Evolutionary conservation across 1,139 yeast species (phyloP), one percentile per base, ranked within the genome.

Genomic region (Saccharomycopsis hybrid): DNA sequence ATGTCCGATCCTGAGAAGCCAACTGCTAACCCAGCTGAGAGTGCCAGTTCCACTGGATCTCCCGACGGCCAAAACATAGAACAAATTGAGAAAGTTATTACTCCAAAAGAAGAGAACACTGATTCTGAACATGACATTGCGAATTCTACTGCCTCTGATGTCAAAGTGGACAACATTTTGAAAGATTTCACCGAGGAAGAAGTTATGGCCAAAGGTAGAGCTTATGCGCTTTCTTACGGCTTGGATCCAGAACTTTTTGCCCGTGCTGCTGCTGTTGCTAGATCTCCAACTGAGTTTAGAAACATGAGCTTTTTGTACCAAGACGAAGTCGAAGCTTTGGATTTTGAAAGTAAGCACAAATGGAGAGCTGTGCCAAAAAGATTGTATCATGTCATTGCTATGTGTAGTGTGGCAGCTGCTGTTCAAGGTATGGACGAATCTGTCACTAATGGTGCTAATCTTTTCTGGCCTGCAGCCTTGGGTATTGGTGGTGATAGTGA

Each of bases 381-480:
- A 53, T 70, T 87, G 59, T 66, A 81, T 57, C 77, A 73, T 56
- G 80, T 86, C 49, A 77, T 85, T 51, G 74, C 85, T 18, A 77
- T 86, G 63, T 84, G 90, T 41, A 84, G 95, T 4, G 77, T 87
- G 80, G 88, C 94, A 49, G 96, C 96, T 25, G 86, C 90, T 5
- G 90, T 88, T 37, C 95, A 87, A 65, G 96, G 96, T 61, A 86
- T 87, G 88, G 96, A 87, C 65, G 95, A 87, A 64, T 76, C 94
- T 1, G 95, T 86, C 27, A 77, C 85, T 53, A 85, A 86, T 60
- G 96, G 96, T 57, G 95, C 96, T 7, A 77, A 82, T 51, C 67
- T 86, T 46, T 82, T 79, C 61, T 85, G 81, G 65, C 87, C 90
- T 4, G 58, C 60, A 2, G 71, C 68, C 43, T 72, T 85, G 62